Evolutionary conservation across 2,329 filamentous ascomycete species (phyloP), one percentile per base, ranked within the genome.

Genomic region (Phaeophleospora eucalypticola): DNA sequence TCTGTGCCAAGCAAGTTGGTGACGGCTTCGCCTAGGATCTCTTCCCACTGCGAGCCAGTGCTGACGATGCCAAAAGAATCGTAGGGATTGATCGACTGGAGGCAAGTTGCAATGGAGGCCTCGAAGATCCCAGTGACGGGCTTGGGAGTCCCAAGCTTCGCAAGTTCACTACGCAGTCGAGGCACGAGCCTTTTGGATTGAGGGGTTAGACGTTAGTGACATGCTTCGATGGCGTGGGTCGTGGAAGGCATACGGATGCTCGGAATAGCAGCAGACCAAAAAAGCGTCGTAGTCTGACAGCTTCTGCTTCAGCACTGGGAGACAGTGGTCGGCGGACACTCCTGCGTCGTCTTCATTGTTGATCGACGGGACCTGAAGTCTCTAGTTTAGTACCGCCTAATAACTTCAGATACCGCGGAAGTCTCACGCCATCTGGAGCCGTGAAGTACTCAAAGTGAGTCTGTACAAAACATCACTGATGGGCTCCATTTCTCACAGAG

Each of bases 111-210:
- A 12, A 95, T 74, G 59, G 84, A 88, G 1, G 89, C 86, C 67
- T 96, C 90, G 61, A 96, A 93, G 46, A 97, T 95, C 4, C 91
- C 90, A 0, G 81, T 83, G 4, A 89, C 83, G 27, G 81, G 77
- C 66, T 71, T 78, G 48, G 32, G 12, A 8, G 53, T 55, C 12
- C 56, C 48, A 4, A 21, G 4, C 27, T 54, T 47, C 16, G 38
- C 36, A 12, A 60, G 33, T 7, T 51, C 45, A n/a, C 43, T 38
- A 9, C 65, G 67, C 43, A 65, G 59, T 1, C 62, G 53, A 10
- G 72, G 66, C 0, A 95, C 87, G 0, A 96, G 77, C n/a, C n/a
- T n/a, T n/a, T n/a, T n/a, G n/a, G n/a, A n/a, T n/a, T n/a, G n/a
- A n/a, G n/a, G n/a, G n/a, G n/a, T n/a, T n/a, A n/a, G n/a, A n/a